A percentile compares a stretch with the other conserved stretches of the same genome.
phyloP scores from a whole-genome alignment of 768 basidiomycete species.

The Naganishia vaughanmartiniae region DNA sequence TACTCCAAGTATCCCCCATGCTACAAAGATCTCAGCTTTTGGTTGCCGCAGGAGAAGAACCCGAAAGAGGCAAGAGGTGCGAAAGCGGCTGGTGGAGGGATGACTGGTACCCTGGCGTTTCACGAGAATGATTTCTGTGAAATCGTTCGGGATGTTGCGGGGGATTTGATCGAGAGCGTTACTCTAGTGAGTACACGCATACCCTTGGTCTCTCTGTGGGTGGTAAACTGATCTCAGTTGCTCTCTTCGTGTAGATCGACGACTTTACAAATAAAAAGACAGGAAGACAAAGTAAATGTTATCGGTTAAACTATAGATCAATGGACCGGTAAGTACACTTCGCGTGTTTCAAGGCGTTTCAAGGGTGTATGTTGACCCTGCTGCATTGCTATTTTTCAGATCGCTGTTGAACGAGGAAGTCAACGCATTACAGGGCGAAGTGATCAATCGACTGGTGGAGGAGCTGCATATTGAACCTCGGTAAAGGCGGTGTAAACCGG shows the following conservation, averaged over 20 bases:
- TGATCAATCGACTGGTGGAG: slow-evolving; percentile 45
- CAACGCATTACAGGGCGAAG: slow-evolving; percentile 67
- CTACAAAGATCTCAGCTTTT: slow-evolving; percentile 94
- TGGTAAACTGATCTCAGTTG: background rate
- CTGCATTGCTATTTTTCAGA: slow-evolving; percentile 54
- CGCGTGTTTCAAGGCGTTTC: background rate
- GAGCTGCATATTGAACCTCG: slow-evolving; percentile 55
- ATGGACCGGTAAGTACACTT: slow-evolving; percentile 74
- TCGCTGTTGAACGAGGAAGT: slow-evolving; percentile 86
- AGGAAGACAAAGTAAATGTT: slow-evolving; percentile 72
- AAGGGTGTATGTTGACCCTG: background rate
- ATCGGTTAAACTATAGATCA: slow-evolving; percentile 88
- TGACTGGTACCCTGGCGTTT: slow-evolving; percentile 50
- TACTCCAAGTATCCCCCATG: slow-evolving; percentile 91
- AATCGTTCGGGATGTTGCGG: slow-evolving; percentile 83
- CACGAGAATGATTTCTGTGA: slow-evolving; percentile 99
- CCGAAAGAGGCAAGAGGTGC: slow-evolving; percentile 38
- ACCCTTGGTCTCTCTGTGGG: background rate
- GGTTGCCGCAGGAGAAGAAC: slow-evolving; percentile 58
- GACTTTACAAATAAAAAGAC: slow-evolving; percentile 87
- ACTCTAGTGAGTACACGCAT: slow-evolving; percentile 61
- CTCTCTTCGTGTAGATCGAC: slow-evolving; percentile 66
- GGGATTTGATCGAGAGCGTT: slow-evolving; percentile 88
- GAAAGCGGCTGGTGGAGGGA: slow-evolving; percentile 36
- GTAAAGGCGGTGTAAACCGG: slow-evolving; percentile 26